Conservation (phyloP, 208 protist genomes). For the Trypanosoma platydactyli region DNA sequence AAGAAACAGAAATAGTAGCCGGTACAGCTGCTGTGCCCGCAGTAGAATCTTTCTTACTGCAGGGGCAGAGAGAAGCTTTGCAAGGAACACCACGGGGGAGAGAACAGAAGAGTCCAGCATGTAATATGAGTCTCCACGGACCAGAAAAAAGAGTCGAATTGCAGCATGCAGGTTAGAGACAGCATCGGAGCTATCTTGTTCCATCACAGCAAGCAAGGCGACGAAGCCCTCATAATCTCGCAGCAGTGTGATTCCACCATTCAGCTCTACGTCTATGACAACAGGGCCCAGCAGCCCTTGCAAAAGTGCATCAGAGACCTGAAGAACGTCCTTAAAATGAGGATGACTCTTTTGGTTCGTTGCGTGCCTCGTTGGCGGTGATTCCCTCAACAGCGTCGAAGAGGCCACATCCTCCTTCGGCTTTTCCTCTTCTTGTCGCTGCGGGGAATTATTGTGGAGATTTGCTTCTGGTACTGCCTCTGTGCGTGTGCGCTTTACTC, state of each 20-base stretch:
- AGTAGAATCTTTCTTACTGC: constrained; percentile 54
- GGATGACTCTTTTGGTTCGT: background rate
- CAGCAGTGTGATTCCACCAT: constrained; percentile 36
- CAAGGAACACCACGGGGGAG: constrained; percentile 51
- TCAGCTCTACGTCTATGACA: constrained; percentile 62
- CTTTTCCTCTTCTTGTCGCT: constrained; percentile 4
- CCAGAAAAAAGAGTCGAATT: constrained; percentile 47
- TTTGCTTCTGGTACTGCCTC: no score
- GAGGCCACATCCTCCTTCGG: background rate
- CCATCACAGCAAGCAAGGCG: constrained; percentile 30
- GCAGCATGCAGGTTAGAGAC: constrained; percentile 29
- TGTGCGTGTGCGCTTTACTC: background rate
- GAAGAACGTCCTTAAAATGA: constrained; percentile 45
- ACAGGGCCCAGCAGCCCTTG: constrained; percentile 56
- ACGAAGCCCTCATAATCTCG: constrained; percentile 49
- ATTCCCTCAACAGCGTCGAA: background rate
- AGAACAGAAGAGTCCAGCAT: constrained; percentile 42
- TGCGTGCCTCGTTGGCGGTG: background rate
- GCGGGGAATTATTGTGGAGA: constrained; percentile 12
- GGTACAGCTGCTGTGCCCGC: constrained; percentile 51
- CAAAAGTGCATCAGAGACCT: constrained; percentile 44
- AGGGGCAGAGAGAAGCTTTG: constrained; percentile 44
- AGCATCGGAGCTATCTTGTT: constrained; percentile 27
- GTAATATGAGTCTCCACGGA: constrained; percentile 42
- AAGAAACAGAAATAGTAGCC: constrained; percentile 68